Evolutionary conservation across 306 rosid genomes (phyloP), one percentile per base, ranked within the genome.

Genomic region (Inga laurina): DNA sequence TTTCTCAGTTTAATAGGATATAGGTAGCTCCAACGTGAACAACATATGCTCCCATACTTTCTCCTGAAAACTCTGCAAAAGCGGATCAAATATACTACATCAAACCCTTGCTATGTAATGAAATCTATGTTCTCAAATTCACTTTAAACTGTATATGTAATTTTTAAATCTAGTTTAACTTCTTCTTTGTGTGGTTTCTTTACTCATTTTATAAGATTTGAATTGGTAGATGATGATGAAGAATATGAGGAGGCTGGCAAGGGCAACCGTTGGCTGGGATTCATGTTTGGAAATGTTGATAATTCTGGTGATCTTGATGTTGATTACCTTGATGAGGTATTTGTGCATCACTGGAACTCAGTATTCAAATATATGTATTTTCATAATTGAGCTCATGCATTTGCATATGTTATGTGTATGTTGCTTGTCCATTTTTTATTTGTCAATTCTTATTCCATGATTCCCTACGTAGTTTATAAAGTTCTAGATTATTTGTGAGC

Each of bases 221-320:
- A 57, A 61, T 82, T 86, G 78, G 67, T 84, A 92, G 97, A 92
- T 59, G 98, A 93, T 4, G 98, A 95, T 52, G 98, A 93, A 59
- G 94, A 92, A 68, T 91, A 90, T 10, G 97, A 95, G 85, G 98
- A 93, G 82, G 84, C 56, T 84, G 96, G 88, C 79, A 88, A 90
- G 62, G 94, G 93, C 77, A 90, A 90, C 81, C 92, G 97, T 52
- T 88, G 92, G 49, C 86, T 95, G 62, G 99, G 97, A 51, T 93
- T 95, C 88, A 95, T 95, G 98, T 95, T 93, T 80, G 99, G 99
- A 52, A 95, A 95, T 87, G 97, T 95, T 41, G 97, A 95, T 79
- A 94, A 95, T 78, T 95, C 97, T 37, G 99, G 98, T 39, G 96
- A 91, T 85, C 98, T 95, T 52, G 98, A 95, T 82, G 99, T 84